Evolutionary conservation across 352 stramenopile genomes (phyloP).

Genomic region (Globisporangium nodosum): DNA sequence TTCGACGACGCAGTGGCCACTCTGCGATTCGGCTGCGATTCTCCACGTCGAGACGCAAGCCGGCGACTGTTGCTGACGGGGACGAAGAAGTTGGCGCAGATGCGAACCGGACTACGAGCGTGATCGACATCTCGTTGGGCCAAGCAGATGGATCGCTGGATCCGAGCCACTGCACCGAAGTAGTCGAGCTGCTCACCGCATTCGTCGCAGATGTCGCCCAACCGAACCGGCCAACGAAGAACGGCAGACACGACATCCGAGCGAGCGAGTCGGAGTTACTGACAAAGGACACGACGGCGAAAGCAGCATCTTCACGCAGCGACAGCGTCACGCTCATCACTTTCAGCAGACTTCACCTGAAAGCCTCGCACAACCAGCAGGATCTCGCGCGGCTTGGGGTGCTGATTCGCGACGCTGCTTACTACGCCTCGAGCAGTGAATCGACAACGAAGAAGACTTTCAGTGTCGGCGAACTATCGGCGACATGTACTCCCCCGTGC

Average conservation of each 20-base stretch:
- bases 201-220: constrained; percentile 10
- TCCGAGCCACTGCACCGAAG: constrained; percentile 2
- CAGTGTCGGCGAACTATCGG: constrained; percentile 7
- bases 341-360: constrained; percentile 22
- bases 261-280: not conserved
- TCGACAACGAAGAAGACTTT: not conserved
- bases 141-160: constrained; percentile 9
- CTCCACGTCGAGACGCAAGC: not conserved
- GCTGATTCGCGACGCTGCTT: constrained; percentile 9
- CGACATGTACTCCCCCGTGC: not conserved
- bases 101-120: constrained; percentile 1
- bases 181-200: constrained; percentile 8
- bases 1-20: constrained; percentile 47
- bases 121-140: constrained; percentile 14
- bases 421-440: constrained; percentile 3
- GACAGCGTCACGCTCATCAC: constrained; percentile 24
- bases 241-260: not conserved
- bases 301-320: not conserved
- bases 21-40: constrained; percentile 53
- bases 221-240: not conserved
- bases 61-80: no score
- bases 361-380: constrained; percentile 8
- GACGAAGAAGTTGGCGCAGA: no score
- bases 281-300: no score
- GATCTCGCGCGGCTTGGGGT: constrained; percentile 1